Evolutionary conservation across 257 asterid species (phyloP).

Genomic region (Salvia rosmarinus): DNA sequence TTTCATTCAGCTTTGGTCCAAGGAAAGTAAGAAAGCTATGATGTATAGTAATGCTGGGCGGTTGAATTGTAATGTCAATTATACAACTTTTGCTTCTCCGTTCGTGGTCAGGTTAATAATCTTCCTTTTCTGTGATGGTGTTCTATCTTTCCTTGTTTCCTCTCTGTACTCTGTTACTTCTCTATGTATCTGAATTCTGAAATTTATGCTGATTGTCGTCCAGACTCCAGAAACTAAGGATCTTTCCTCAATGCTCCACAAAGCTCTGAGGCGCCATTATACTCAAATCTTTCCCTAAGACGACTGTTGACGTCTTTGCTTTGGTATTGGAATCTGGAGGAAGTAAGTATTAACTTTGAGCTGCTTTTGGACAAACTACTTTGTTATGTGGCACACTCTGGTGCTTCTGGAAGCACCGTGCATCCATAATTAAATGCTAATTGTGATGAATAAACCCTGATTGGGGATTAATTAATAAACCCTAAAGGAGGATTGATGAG

Average conservation of each 20-base stretch:
- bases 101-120: slow-evolving; percentile 71
- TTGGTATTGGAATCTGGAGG: slow-evolving; percentile 99
- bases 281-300: slow-evolving; percentile 90
- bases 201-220: slow-evolving; percentile 23
- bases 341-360: slow-evolving; percentile 56
- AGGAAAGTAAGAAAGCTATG: slow-evolving; percentile 99
- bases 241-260: slow-evolving; percentile 83
- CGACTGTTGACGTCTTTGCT: slow-evolving; percentile 97
- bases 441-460: too few relatives aligned
- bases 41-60: slow-evolving; percentile 86
- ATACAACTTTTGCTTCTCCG: slow-evolving; percentile 78
- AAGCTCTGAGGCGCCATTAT: slow-evolving; percentile 93
- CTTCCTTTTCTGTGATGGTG: slow-evolving; percentile 7
- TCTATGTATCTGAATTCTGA: slow-evolving; percentile 29
- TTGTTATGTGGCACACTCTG: too few relatives aligned
- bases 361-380: slow-evolving; percentile 2
- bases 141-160: slow-evolving; percentile 6
- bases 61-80: slow-evolving; percentile 83
- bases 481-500: too few relatives aligned
- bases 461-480: too few relatives aligned
- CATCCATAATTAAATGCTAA: too few relatives aligned
- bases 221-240: slow-evolving; percentile 84
- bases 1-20: slow-evolving; percentile 73
- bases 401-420: too few relatives aligned
- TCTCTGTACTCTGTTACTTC: slow-evolving; percentile 9